phyloP scores from a whole-genome alignment of 495 filamentous ascomycete species.

The Penicillium psychrofluorescens region DNA sequence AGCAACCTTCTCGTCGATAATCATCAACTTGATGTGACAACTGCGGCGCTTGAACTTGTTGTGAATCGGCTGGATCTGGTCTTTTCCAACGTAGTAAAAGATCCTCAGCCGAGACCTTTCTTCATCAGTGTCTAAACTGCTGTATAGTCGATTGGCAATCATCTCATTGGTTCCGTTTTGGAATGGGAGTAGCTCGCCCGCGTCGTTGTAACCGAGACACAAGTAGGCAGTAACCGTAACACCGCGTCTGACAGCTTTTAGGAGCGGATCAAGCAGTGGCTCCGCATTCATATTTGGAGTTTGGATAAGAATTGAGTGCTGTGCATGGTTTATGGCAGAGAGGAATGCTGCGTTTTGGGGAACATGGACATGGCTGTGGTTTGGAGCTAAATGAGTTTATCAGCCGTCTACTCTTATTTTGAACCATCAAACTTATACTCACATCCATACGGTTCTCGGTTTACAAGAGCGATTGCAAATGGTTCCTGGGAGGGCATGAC shows the following conservation, averaged over 20 bases:
- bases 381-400: slow-evolving; percentile 31
- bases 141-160: slow-evolving; percentile 51
- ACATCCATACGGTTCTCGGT: slow-evolving; percentile 56
- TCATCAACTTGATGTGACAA: slow-evolving; percentile 72
- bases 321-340: slow-evolving; percentile 57
- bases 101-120: slow-evolving; percentile 46
- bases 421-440: slow-evolving; percentile 4
- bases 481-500: slow-evolving; percentile 43
- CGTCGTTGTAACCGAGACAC: slow-evolving; percentile 72
- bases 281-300: slow-evolving; percentile 69
- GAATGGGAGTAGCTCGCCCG: slow-evolving; percentile 64
- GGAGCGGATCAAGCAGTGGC: slow-evolving; percentile 54
- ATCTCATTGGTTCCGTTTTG: slow-evolving; percentile 75
- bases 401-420: background rate
- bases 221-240: slow-evolving; percentile 61
- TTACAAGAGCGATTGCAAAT: slow-evolving; percentile 66
- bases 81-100: slow-evolving; percentile 64
- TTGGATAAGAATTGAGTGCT: slow-evolving; percentile 59
- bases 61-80: slow-evolving; percentile 58
- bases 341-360: slow-evolving; percentile 71
- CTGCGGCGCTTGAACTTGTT: slow-evolving; percentile 53
- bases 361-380: slow-evolving; percentile 48
- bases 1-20: slow-evolving; percentile 59
- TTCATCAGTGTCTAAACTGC: slow-evolving; percentile 31
- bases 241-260: slow-evolving; percentile 57